Conservation (phyloP, 805 yeast genomes). For the Kluyveromyces wickerhamii region DNA sequence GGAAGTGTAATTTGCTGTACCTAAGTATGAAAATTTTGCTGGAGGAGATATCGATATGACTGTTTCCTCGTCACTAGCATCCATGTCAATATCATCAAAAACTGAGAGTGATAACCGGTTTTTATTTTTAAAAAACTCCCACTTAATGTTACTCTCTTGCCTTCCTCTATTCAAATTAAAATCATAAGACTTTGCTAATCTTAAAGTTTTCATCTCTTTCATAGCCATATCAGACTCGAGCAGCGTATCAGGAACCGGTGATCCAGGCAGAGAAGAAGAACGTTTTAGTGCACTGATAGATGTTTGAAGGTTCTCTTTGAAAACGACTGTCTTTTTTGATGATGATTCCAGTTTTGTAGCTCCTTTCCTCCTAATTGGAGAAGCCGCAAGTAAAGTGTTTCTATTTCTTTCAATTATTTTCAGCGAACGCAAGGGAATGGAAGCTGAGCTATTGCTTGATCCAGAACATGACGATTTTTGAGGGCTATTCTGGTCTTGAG, state of each 20-base stretch:
- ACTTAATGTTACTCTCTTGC: slow-evolving; percentile 4
- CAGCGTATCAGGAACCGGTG: slow-evolving; percentile 12
- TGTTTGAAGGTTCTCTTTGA: not conserved
- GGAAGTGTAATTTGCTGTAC: slow-evolving; percentile 7
- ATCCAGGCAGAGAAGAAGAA: slow-evolving; percentile 15
- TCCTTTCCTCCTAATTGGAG: slow-evolving; percentile 2
- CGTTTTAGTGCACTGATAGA: slow-evolving; percentile 1
- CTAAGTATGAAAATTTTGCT: not conserved
- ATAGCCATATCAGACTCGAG: not conserved
- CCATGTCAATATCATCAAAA: slow-evolving; percentile 20
- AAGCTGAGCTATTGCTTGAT: slow-evolving; percentile 11
- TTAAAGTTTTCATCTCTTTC: slow-evolving; percentile 6
- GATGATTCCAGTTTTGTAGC: slow-evolving; percentile 6
- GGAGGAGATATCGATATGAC: slow-evolving; percentile 16
- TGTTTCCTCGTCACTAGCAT: slow-evolving; percentile 20
- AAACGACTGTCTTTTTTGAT: slow-evolving; percentile 5
- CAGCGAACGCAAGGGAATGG: slow-evolving; percentile 22
- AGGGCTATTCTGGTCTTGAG: slow-evolving; percentile 8
- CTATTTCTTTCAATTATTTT: slow-evolving; percentile 18
- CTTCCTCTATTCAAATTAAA: slow-evolving; percentile 18
- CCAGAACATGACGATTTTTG: slow-evolving; percentile 13
- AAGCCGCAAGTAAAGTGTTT: slow-evolving; percentile 1
- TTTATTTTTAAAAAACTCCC: slow-evolving; percentile 23
- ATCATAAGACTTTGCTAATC: slow-evolving; percentile 23
- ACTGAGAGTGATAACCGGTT: slow-evolving; percentile 29